These are phyloP conservation scores for Keqinozyma sinolaborantium DNA, from an alignment of 1,139 yeast genomes.

Conservation along the genomic window DNA sequence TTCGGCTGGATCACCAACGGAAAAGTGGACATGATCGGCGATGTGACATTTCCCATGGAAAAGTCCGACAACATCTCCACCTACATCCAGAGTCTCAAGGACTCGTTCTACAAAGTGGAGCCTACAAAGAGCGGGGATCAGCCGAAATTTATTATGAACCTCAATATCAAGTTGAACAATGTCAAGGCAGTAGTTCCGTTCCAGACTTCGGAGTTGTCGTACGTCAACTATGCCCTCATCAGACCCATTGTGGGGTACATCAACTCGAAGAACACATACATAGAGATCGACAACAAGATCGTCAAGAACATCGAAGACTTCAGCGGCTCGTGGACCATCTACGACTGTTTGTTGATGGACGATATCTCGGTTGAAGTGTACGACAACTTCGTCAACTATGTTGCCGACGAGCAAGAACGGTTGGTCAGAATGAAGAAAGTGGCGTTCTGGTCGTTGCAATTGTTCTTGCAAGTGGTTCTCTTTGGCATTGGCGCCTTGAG, in stretches of 20 bases:
- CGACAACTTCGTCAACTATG: conserved; percentile 85
- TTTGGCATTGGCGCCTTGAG: conserved; percentile 68
- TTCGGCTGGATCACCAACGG: conserved; percentile 96
- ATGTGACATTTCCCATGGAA: conserved; percentile 71
- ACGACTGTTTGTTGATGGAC: conserved; percentile 88
- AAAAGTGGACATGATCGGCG: conserved; percentile 89
- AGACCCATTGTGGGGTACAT: conserved; percentile 95
- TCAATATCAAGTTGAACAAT: conserved; percentile 73
- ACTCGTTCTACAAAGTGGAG: conserved; percentile 38
- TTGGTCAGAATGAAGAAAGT: conserved; percentile 73
- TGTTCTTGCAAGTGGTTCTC: conserved; percentile 73
- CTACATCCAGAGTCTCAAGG: conserved; percentile 30
- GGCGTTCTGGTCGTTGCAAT: conserved; percentile 91
- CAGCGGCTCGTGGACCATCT: conserved; percentile 95
- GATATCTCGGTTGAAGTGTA: conserved; percentile 88
- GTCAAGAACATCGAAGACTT: conserved; percentile 78
- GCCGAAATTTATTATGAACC: conserved; percentile 49
- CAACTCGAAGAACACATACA: conserved; percentile 82
- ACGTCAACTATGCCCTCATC: conserved; percentile 85
- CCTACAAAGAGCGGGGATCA: conserved; percentile 30
- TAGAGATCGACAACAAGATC: conserved; percentile 84
- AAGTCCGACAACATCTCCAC: conserved; percentile 30
- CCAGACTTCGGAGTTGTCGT: conserved; percentile 78
- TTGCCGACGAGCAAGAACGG: conserved; percentile 80
- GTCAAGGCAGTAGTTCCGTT: conserved; percentile 88